Base-by-base conservation (phyloP, 2,329 filamentous ascomycete species). In the Beauveria australis region DNA sequence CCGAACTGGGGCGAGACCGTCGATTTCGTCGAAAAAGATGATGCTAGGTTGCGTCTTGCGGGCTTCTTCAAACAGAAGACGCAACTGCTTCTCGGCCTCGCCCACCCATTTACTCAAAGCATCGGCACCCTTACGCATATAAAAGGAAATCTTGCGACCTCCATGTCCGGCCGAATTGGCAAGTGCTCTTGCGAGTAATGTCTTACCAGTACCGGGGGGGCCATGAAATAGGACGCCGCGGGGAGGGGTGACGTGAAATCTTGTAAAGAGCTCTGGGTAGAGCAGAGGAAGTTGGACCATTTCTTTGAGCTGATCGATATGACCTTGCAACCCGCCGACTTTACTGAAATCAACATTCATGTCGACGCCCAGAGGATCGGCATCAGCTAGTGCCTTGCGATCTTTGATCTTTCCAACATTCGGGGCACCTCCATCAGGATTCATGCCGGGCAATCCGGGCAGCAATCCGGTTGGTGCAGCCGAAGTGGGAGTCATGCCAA, bases 21-120 rank as follows among this genome's bases (percentile, higher is more conserved):
- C 94, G 66, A 99, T 99, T 73, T 99, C 94, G 72, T 99, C 94
- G 67, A 99, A 97, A 78, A 99, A 99, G 73, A 99, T 99, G 74
- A 99, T 99, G 73, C 93, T 97, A 0, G 94, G 94, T 70, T 99
- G 94, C 1, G 89, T 97, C 72, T 92, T 94, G 63, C 93, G 84
- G 18, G 94, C 94, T 74, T 99, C 94, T 68, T 97, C 94, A 65
- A 99, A 99, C 5, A 99, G 81, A 61, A 97, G 78, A 51, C 94
- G 87, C 59, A 99, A 83, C 72, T 99, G 94, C 74, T 93, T 89
- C 75, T 99, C 94, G 10, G 95, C 94, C 75, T 99, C 94, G 71
- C 94, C 94, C 57, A 99, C 94, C 94, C 94, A 99, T 75, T 99
- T 99, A 74, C 92, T 97, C 64, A 99, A 79, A 18, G 92, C 92